These are phyloP conservation scores for Bimuria novae-zelandiae DNA, from an alignment of 2,329 filamentous ascomycete genomes.

Conservation along the genomic window DNA sequence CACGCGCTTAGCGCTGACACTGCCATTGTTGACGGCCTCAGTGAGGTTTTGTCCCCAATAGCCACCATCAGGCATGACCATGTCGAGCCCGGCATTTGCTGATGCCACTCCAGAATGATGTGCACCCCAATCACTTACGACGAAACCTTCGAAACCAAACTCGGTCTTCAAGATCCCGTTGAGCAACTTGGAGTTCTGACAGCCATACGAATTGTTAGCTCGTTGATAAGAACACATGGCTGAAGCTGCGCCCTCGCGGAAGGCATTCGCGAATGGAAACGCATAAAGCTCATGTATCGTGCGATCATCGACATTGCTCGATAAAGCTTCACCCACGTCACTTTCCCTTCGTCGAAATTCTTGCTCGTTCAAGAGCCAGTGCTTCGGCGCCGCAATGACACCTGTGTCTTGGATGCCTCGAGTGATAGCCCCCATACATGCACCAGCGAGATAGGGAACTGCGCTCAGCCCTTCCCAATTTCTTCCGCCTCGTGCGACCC, in stretches of 20 bases:
- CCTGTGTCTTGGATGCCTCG: conserved; percentile 60
- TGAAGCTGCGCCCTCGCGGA: conserved; percentile 61
- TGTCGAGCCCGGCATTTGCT: conserved; percentile 54
- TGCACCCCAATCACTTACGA: conserved; percentile 52
- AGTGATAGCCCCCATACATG: conserved; percentile 55
- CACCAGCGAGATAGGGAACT: conserved; percentile 67
- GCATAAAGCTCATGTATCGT: conserved; percentile 70
- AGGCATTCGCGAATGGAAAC: conserved; percentile 66
- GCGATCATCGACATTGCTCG: conserved; percentile 67
- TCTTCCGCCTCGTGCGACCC: conserved; percentile 71
- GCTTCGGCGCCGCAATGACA: conserved; percentile 40
- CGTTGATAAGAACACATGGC: conserved; percentile 62
- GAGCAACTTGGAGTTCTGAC: conserved; percentile 46
- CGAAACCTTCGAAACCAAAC: conserved; percentile 53
- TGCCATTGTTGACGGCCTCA: conserved; percentile 36
- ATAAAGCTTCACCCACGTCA: conserved; percentile 59
- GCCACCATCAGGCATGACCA: conserved; percentile 47
- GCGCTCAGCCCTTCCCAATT: conserved; percentile 75
- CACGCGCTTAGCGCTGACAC: conserved; percentile 26
- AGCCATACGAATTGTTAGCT: conserved; percentile 38
- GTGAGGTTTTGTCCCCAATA: conserved; percentile 37
- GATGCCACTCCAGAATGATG: conserved; percentile 52
- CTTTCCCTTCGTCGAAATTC: conserved; percentile 50
- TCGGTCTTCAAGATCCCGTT: conserved; percentile 58
- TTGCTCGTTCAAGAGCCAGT: conserved; percentile 58